Evolutionary conservation across 768 basidiomycete genomes (phyloP), one percentile per base, ranked within the genome.

Genomic region (Gloeostereum incarnatum): DNA sequence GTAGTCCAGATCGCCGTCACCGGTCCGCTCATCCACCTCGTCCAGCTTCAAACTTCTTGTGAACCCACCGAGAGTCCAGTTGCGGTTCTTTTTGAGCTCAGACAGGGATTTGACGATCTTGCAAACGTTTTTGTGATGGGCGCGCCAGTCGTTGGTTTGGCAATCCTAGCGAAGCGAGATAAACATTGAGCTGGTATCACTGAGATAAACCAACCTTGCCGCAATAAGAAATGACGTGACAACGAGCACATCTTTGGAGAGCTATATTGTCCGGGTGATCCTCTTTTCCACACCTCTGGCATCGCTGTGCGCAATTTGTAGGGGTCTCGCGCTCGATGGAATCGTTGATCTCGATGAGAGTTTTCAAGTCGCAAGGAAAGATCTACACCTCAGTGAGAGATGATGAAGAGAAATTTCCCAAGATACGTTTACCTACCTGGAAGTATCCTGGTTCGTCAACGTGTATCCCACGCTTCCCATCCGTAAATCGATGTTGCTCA

Each of bases 101-200:
- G 17, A 27, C 17, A 46, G 40, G 16, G 36, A 35, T 13, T 25
- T 13, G 36, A 44, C 44, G 20, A 46, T 33, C 25, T 49, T 46
- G 40, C 48, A 49, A 24, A 44, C 48, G 35, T 35, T 30, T 35
- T 46, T 44, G 40, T 49, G 48, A 9, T 30, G 36, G 25, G 30
- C 26, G n/a, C 43, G 38, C 47, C 47, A 49, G 3, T 42, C 42
- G 5, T 26, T 34, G 2, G 38, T 39, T 32, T 49, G 48, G 23
- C 48, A 49, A n/a, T 42, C 48, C 48, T 23, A 24, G 19, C 21
- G 11, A n/a, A 3, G 20, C 10, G 32, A 13, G n/a, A 31, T 29
- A 17, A 14, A 9, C 23, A 17, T 16, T 11, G 7, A 29, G 1
- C 16, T 2, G 13, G n/a, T 3, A 34, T 4, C n/a, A 17, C 6